A percentile compares a stretch with the other conserved stretches of the same genome.
These are phyloP conservation scores for Sonneratia caseolaris DNA, from an alignment of 345 rosid genomes.

Conservation along the genomic window DNA sequence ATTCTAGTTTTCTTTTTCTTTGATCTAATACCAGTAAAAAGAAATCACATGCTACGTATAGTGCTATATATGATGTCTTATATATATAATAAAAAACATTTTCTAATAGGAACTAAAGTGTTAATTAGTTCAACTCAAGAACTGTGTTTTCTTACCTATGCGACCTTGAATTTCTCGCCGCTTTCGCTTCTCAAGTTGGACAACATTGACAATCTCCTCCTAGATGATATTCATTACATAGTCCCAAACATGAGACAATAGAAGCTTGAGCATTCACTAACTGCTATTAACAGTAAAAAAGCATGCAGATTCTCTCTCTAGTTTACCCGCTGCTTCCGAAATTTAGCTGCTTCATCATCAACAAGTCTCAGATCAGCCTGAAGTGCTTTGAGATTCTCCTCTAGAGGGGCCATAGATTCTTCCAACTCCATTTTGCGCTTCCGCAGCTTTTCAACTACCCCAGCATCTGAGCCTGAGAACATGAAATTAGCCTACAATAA, in stretches of 20 bases:
- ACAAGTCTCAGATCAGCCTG: constrained; percentile 46
- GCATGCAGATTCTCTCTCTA: not conserved
- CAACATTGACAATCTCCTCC: constrained; percentile 52
- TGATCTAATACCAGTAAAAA: constrained; percentile 27
- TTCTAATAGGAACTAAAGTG: not conserved
- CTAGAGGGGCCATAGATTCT: constrained; percentile 29
- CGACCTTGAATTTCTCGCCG: constrained; percentile 44
- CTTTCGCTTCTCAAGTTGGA: constrained; percentile 34
- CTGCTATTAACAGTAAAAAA: not conserved
- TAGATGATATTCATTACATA: constrained; percentile 12
- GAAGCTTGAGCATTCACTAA: not conserved
- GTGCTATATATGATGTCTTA: too few relatives aligned
- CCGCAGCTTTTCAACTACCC: constrained; percentile 60
- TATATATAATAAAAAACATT: not conserved
- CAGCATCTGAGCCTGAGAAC: constrained; percentile 46
- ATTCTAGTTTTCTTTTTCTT: constrained; percentile 49
- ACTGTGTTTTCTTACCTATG: constrained; percentile 26
- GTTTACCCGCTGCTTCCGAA: constrained; percentile 59
- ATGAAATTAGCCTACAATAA: not conserved
- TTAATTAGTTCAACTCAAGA: not conserved
- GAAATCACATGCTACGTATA: not conserved
- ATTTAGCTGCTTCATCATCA: constrained; percentile 65
- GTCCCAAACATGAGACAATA: not conserved
- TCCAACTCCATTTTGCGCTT: constrained; percentile 55
- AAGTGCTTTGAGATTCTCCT: constrained; percentile 35